A percentile compares a stretch with the other conserved stretches of the same genome.
These are phyloP conservation scores for Jaapia argillacea DNA, from an alignment of 768 basidiomycete species.

Conservation along the genomic window DNA sequence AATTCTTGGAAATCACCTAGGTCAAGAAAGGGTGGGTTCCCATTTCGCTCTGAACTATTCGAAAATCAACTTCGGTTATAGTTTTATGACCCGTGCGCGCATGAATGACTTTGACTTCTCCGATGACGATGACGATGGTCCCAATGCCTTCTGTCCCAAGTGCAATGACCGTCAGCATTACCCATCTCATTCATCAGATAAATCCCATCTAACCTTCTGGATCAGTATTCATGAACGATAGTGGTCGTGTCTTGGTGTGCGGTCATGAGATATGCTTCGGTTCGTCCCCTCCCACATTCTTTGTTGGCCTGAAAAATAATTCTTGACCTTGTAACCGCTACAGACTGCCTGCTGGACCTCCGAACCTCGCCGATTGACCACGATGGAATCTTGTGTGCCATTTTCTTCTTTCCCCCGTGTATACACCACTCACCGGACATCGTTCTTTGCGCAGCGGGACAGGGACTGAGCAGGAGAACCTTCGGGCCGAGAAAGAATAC, in stretches of 20 bases:
- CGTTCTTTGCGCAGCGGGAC: slow-evolving; percentile 30
- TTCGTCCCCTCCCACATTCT: slow-evolving; percentile 10
- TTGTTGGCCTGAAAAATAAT: too few relatives aligned
- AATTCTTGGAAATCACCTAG: slow-evolving; percentile 8
- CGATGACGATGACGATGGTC: slow-evolving; percentile 37
- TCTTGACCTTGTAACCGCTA: background rate
- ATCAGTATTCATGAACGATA: slow-evolving; percentile 36
- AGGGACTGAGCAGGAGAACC: slow-evolving; percentile 45
- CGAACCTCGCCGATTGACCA: slow-evolving; percentile 41
- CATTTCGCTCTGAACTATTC: background rate
- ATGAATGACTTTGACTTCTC: slow-evolving; percentile 34
- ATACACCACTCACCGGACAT: slow-evolving; percentile 1
- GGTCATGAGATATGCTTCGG: slow-evolving; percentile 59
- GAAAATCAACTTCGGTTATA: slow-evolving; percentile 7
- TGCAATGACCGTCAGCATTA: slow-evolving; percentile 49
- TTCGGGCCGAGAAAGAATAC: slow-evolving; percentile 42
- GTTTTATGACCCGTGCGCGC: slow-evolving; percentile 39
- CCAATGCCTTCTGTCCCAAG: slow-evolving; percentile 44
- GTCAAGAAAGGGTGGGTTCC: slow-evolving; percentile 26
- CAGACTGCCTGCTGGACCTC: slow-evolving; percentile 49
- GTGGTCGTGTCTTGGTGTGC: slow-evolving; percentile 54
- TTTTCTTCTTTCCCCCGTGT: slow-evolving; percentile 1
- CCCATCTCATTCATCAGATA: background rate
- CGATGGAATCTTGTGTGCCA: slow-evolving; percentile 44
- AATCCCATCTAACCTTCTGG: background rate